Evolutionary conservation across 208 protist genomes (phyloP).

Genomic region (Tritrichomonas musculus): DNA sequence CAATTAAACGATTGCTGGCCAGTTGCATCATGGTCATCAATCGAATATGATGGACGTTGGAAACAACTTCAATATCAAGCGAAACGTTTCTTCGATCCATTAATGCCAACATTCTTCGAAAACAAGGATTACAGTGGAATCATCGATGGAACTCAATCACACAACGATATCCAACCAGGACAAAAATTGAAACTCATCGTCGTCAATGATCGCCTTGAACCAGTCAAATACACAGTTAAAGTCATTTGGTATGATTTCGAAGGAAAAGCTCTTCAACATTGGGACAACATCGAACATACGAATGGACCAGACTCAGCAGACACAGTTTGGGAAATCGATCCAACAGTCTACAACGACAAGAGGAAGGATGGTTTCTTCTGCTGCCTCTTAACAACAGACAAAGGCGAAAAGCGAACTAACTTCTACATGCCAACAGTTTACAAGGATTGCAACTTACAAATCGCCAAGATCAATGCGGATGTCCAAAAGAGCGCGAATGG

Average conservation of each 20-base stretch:
- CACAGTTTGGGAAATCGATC: not conserved
- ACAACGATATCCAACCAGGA: too few species aligned
- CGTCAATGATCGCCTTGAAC: not conserved
- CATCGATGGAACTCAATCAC: too few species aligned
- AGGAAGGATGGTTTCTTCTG: not conserved
- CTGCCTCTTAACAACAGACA: not conserved
- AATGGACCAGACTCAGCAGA: too few species aligned
- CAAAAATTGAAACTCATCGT: not conserved
- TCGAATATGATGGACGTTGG: not conserved
- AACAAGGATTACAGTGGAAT: too few species aligned
- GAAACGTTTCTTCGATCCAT: not conserved
- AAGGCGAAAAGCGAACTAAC: not conserved
- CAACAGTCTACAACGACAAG: too few species aligned
- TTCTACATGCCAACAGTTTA: not conserved
- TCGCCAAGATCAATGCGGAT: not conserved
- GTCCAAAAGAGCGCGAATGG: not conserved
- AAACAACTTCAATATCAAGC: not conserved
- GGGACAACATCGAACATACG: too few species aligned
- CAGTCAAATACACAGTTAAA: not conserved
- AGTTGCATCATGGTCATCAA: not conserved
- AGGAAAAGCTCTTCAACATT: not conserved
- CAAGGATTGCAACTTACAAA: not conserved
- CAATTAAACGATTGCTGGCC: conserved; percentile 24
- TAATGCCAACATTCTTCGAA: not conserved
- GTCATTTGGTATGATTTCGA: not conserved